These are phyloP conservation scores for Quercus mongolica DNA, from an alignment of 306 rosid genomes.

Conservation along the genomic window DNA sequence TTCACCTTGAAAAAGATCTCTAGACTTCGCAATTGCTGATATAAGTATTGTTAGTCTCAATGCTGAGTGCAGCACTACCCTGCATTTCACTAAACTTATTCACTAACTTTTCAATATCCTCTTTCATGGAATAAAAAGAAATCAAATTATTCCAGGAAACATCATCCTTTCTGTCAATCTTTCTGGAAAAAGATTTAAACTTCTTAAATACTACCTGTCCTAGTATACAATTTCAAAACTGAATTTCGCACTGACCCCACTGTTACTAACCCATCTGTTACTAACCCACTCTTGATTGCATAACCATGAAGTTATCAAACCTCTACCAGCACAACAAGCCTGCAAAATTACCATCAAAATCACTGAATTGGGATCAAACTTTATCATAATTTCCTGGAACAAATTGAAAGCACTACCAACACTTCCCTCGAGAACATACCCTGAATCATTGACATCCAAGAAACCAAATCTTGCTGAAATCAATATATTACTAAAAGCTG, in stretches of 20 bases:
- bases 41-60: not conserved
- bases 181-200: slow-evolving; percentile 41
- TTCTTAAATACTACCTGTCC: slow-evolving; percentile 15
- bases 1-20: no score
- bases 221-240: slow-evolving; percentile 45
- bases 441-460: slow-evolving; percentile 47
- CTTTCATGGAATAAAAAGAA: slow-evolving; percentile 28
- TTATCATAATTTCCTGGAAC: slow-evolving; percentile 43
- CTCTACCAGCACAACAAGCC: slow-evolving; percentile 24
- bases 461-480: slow-evolving; percentile 36
- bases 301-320: slow-evolving; percentile 35
- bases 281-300: slow-evolving; percentile 36
- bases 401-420: slow-evolving; percentile 17
- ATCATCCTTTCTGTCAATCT: slow-evolving; percentile 32
- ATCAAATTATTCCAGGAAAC: slow-evolving; percentile 48
- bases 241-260: slow-evolving; percentile 34
- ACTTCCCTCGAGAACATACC: slow-evolving; percentile 26
- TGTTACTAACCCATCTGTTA: slow-evolving; percentile 12
- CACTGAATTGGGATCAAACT: slow-evolving; percentile 40
- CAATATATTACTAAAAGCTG: no score
- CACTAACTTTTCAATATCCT: slow-evolving; percentile 28
- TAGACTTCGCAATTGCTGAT: no score
- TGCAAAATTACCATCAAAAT: slow-evolving; percentile 49
- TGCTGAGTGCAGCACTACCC: slow-evolving; percentile 15
- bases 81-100: slow-evolving; percentile 33